Evolutionary conservation across 371 early-diverging fungal species (phyloP), one percentile per base, ranked within the genome.

Genomic region (Lichtheimia hyalospora): DNA sequence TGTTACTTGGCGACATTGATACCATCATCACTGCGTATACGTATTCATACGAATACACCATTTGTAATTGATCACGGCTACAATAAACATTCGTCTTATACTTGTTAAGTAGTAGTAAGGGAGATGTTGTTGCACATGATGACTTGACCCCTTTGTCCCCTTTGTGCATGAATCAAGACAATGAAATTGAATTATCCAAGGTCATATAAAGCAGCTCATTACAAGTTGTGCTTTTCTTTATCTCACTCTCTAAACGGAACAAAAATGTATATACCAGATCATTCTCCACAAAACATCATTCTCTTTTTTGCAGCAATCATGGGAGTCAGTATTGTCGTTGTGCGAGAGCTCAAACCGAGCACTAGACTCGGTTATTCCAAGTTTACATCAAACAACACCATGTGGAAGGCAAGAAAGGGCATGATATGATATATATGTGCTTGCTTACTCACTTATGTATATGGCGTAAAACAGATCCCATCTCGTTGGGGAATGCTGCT

Each of bases 361-460:
- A 70, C 73, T 6, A 60, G 60, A 13, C 21, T 78, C 49, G 61
- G 57, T 5, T 78, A 78, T 39, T 78, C 78, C 5, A 78, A 78
- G 49, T 78, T 78, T 49, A 54, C 28, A 50, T 27, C 18, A 10
- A 39, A n/a, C 14, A 41, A 42, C 21, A 10, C 50, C 23, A 55
- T 18, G 14, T 20, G 34, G 18, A 59, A 34, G 41, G 65, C 56
- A 64, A 5, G 15, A 4, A 3, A 21, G 4, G 10, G 43, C 12
- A 23, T n/a, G 4, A 23, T 48, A 6, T n/a, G 34, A 2, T 8
- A 27, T 13, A 10, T 39, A 1, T 21, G n/a, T 14, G 6, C 13
- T 53, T 7, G n/a, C 7, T 28, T 6, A 57, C 48, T 23, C 28
- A 46, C 23, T 49, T 12, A 18, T 3, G 3, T 40, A 51, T 15